Evolutionary conservation across 331 rosid genomes (phyloP), one percentile per base, ranked within the genome.

Genomic region (Malus hybrid): DNA sequence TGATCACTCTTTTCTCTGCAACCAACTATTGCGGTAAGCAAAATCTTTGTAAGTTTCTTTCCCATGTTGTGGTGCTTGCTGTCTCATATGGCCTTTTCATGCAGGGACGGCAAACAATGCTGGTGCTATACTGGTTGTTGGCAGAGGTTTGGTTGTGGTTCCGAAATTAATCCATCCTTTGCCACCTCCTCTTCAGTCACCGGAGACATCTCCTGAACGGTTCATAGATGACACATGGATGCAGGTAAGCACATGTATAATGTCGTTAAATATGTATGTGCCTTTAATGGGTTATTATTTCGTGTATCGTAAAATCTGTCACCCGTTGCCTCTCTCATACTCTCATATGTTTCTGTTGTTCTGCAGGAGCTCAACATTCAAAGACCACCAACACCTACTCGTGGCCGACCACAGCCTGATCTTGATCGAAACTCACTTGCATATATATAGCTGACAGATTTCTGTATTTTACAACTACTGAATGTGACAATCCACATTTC

Each of bases 341-440:
- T 68, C 33, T 33, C 20, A 8, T 46, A 73, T 75, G 34, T 69
- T 22, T 76, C 6, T 10, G 46, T 67, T 67, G 64, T 79, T 20
- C 70, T 65, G 33, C 71, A 95, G 99, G 99, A 95, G 86, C 94
- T 95, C 63, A 95, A 95, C 79, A 88, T 90, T 84, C 99, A 95
- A 84, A 89, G 99, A 85, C 99, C 99, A 6, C 99, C 99, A 10
- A 95, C 99, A 69, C 99, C 99, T 50, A 95, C 98, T 18, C 91
- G 99, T 19, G 99, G 99, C 62, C 90, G 99, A 81, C 99, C 99
- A 14, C 99, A 90, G 82, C 97, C 99, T 56, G 98, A 95, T 76
- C 98, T 70, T 82, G 99, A 95, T 81, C 97, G 99, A 33, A 83
- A 81, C 83, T 95, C 99, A 50, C 98, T 95, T 75, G 99, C 99